Evolutionary conservation across 2,329 filamentous ascomycete genomes (phyloP).

Genomic region (Geosmithia putterillii): DNA sequence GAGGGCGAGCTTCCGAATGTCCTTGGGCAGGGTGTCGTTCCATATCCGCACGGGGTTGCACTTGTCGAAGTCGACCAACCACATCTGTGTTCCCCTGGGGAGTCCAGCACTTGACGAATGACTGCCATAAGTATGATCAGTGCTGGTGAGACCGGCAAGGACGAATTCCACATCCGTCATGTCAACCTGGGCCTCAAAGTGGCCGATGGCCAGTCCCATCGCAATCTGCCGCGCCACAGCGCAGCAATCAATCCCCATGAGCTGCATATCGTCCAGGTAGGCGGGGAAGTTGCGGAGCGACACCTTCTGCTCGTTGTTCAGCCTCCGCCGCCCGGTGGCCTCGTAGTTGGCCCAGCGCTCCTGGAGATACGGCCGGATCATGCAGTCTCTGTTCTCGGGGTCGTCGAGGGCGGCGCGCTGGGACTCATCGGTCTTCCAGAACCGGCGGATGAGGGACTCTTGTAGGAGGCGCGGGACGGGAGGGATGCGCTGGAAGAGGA

Average conservation of each 20-base stretch:
- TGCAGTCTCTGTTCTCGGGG: slow-evolving; percentile 4
- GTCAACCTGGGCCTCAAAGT: slow-evolving; percentile 4
- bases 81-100: slow-evolving; percentile 3
- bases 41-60: slow-evolving; percentile 5
- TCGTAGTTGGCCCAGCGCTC: slow-evolving; percentile 4
- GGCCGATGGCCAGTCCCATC: slow-evolving; percentile 4
- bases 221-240: slow-evolving; percentile 4
- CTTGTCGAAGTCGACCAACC: slow-evolving; percentile 5
- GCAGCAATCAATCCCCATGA: slow-evolving; percentile 3
- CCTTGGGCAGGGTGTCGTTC: slow-evolving; percentile 1
- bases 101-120: slow-evolving; percentile 1
- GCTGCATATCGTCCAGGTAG: slow-evolving; percentile 4
- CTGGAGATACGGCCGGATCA: slow-evolving; percentile 5
- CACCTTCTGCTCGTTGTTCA: slow-evolving; percentile 5
- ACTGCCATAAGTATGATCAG: neutral
- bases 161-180: slow-evolving; percentile 5
- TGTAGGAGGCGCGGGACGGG: slow-evolving; percentile 4
- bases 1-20: slow-evolving; percentile 4
- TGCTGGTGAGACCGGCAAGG: slow-evolving; percentile 3
- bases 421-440: slow-evolving; percentile 1
- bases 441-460: slow-evolving; percentile 3
- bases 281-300: slow-evolving; percentile 4
- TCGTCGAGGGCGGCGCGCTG: slow-evolving; percentile 3
- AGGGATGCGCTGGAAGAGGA: slow-evolving; percentile 5
- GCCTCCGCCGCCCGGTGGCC: slow-evolving; percentile 2